These are phyloP conservation scores for Penicillium canariense DNA, from an alignment of 495 filamentous ascomycete species.

Conservation along the genomic window DNA sequence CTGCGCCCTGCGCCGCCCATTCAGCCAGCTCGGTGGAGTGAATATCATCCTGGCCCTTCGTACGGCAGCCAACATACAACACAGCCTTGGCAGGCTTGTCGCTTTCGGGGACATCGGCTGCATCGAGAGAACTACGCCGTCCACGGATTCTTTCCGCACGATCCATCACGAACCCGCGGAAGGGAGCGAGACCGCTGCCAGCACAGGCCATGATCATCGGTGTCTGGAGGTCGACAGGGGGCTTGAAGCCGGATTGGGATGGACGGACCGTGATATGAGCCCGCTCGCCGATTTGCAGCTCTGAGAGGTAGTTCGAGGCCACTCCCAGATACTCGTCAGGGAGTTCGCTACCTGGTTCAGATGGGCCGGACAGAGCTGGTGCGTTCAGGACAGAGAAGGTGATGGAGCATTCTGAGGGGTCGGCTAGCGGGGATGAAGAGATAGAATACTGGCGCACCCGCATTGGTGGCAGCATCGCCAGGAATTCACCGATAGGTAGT, in stretches of 20 bases:
- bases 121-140: conserved; percentile 31
- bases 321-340: conserved; percentile 51
- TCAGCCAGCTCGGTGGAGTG: conserved; percentile 57
- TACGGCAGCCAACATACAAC: conserved; percentile 64
- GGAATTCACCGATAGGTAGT: conserved; percentile 59
- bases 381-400: conserved; percentile 65
- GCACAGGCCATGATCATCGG: conserved; percentile 65
- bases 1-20: conserved; percentile 59
- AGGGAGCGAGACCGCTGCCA: conserved; percentile 62
- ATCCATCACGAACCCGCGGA: conserved; percentile 70
- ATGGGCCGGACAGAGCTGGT: conserved; percentile 44
- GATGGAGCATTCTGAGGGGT: conserved; percentile 58
- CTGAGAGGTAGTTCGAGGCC: conserved; percentile 58
- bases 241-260: conserved; percentile 62
- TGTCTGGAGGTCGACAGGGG: conserved; percentile 56
- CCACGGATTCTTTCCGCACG: conserved; percentile 55
- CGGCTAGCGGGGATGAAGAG: conserved; percentile 66
- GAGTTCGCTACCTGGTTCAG: conserved; percentile 31
- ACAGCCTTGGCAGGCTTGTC: conserved; percentile 54
- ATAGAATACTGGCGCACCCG: conserved; percentile 76
- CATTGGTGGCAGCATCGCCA: conserved; percentile 70
- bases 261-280: conserved; percentile 59
- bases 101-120: conserved; percentile 7
- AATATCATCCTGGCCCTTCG: conserved; percentile 55
- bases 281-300: conserved; percentile 56